Evolutionary conservation across 2,329 filamentous ascomycete species (phyloP).

Genomic region (Neonectria faginata): DNA sequence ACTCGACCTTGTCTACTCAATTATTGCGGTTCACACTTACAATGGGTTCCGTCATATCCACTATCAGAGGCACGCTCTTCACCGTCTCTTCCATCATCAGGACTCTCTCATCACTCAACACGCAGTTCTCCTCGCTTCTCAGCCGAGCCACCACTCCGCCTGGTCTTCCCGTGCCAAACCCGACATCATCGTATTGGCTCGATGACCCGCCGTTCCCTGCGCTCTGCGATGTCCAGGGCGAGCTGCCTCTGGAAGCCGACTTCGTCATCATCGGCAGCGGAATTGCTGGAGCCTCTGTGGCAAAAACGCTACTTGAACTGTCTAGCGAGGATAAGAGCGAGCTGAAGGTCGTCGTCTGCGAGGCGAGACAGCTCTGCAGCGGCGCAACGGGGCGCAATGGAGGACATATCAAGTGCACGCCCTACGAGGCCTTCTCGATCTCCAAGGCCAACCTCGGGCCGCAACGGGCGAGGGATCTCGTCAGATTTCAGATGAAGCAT

Average conservation of each 20-base stretch:
- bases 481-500: slow-evolving; percentile 59
- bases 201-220: slow-evolving; percentile 56
- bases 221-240: slow-evolving; percentile 50
- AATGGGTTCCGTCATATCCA: slow-evolving; percentile 53
- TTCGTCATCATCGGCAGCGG: slow-evolving; percentile 67
- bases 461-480: slow-evolving; percentile 54
- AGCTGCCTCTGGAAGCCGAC: slow-evolving; percentile 56
- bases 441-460: slow-evolving; percentile 48
- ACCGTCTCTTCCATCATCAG: slow-evolving; percentile 42
- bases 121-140: slow-evolving; percentile 45
- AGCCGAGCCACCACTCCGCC: slow-evolving; percentile 50
- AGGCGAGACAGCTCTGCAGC: slow-evolving; percentile 61
- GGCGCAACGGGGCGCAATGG: slow-evolving; percentile 67
- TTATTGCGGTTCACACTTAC: slow-evolving; percentile 3
- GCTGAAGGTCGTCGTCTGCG: slow-evolving; percentile 58
- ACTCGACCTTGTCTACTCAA: neutral
- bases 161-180: slow-evolving; percentile 55
- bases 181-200: slow-evolving; percentile 61
- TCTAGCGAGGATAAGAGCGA: slow-evolving; percentile 17
- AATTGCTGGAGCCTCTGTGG: slow-evolving; percentile 58
- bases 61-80: slow-evolving; percentile 38
- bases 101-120: slow-evolving; percentile 44
- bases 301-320: slow-evolving; percentile 46
- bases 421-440: slow-evolving; percentile 56
- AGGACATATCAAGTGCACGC: slow-evolving; percentile 61